Base-by-base conservation (phyloP, 768 basidiomycete species). In the Coprinellus micaceus region DNA sequence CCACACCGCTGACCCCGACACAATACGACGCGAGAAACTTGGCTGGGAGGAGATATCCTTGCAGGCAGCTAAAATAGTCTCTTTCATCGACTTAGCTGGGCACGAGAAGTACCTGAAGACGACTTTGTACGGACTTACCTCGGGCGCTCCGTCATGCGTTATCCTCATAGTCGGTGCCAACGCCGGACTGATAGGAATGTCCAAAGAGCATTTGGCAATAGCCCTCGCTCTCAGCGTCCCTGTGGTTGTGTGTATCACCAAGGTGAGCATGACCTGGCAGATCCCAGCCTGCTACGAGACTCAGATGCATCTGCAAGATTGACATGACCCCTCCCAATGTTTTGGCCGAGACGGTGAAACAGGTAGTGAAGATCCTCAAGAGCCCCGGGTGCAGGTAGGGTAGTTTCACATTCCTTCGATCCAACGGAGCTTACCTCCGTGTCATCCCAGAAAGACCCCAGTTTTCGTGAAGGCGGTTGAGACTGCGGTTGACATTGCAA, bases 311-410 rank as follows among this genome's bases (percentile, higher is more conserved):
- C n/a, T 29, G 48, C 7, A 7, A 88, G 93, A 90, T 97, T 64
- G 97, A 98, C 68, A 98, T 97, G 96, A 98, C 96, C 0, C 97
- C 97, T 4, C 80, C 88, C 11, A 91, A 96, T 60, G 86, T 95
- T 29, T 81, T 94, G 47, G 85, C 83, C n/a, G 90, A 96, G 69
- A 98, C 95, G 0, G 78, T 90, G 43, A 92, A 90, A 65, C 95
- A 98, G 74, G 88, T 98, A 0, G 82, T 84, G 9, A 99, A 97
- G 75, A 93, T 98, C 39, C 72, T 98, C 57, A 87, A 82, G 67
- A 92, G 90, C 61, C 97, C 95, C 9, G 96, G 96, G 10, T 98
- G 95, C 76, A 78, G 91, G 91, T 88, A 50, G 54, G 77, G 71
- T 53, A 28, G 28, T 3, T 7, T 36, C 4, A 22, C 11, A 28